These are phyloP conservation scores for Cyclotella choctawhatcheeana DNA, from an alignment of 108 stramenopile genomes.

Conservation along the genomic window DNA sequence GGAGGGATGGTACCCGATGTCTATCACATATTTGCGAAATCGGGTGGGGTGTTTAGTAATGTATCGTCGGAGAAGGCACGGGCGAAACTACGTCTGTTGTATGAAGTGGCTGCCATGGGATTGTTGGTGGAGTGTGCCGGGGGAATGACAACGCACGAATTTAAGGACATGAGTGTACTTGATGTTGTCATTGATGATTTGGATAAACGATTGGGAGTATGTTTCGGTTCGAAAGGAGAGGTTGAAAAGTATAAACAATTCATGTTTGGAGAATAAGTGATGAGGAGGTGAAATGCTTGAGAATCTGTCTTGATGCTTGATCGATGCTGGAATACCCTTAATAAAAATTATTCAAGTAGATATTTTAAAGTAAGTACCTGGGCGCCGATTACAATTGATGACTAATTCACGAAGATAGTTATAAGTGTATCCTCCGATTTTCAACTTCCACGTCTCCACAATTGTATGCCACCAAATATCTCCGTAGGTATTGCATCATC, in stretches of 20 bases:
- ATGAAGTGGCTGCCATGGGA: constrained; percentile 93
- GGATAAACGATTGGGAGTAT: constrained; percentile 82
- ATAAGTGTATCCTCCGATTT: no score
- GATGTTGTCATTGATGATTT: constrained; percentile 79
- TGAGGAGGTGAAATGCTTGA: no score
- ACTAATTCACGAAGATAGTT: no score
- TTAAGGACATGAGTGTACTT: constrained; percentile 79
- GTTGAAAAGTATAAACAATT: constrained; percentile 76
- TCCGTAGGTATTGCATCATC: constrained; percentile 52
- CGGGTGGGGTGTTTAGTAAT: constrained; percentile 89
- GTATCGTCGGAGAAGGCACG: constrained; percentile 87
- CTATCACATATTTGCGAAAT: constrained; percentile 88
- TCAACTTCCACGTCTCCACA: constrained; percentile 47
- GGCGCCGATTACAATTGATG: not conserved
- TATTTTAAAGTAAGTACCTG: not conserved
- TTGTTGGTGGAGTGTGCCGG: constrained; percentile 90
- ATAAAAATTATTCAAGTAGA: no score
- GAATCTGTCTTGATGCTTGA: no score
- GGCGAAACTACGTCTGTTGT: constrained; percentile 92
- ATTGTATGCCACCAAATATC: constrained; percentile 70
- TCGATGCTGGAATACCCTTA: no score
- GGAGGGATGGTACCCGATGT: constrained; percentile 91
- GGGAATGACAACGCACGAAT: constrained; percentile 81
- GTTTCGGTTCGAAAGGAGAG: constrained; percentile 78
- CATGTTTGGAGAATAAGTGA: constrained; percentile 59